A percentile compares a stretch with the other conserved stretches of the same genome.
phyloP scores from a whole-genome alignment of 2,329 filamentous ascomycete genomes.

The Hirsutella minnesotensis region DNA sequence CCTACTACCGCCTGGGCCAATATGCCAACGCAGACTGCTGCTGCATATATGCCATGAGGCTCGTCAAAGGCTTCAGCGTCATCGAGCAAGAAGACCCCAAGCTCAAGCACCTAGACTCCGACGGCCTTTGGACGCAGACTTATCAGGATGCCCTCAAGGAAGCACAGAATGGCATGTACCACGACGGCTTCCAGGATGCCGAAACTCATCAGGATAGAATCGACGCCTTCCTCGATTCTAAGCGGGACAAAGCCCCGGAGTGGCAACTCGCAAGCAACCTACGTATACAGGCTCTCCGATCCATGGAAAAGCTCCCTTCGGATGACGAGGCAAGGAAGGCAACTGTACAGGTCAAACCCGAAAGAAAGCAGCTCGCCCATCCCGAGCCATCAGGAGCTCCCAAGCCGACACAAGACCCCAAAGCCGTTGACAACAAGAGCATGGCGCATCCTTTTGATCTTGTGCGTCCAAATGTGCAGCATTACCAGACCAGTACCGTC shows the following conservation, averaged over 20 bases:
- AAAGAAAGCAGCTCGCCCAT: conserved; percentile 14
- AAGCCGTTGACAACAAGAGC: no score
- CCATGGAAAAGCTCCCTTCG: conserved; percentile 30
- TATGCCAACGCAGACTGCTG: conserved; percentile 68
- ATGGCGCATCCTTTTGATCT: no score
- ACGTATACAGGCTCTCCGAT: conserved; percentile 33
- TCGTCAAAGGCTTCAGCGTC: conserved; percentile 20
- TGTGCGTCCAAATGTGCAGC: conserved; percentile 15
- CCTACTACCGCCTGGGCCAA: conserved; percentile 55
- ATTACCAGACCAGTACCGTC: conserved; percentile 22
- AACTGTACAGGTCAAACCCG: conserved; percentile 20
- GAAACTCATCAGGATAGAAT: no score
- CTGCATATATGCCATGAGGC: conserved; percentile 43
- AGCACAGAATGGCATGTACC: conserved; percentile 18
- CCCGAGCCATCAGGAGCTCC: neutral
- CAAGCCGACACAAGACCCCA: neutral
- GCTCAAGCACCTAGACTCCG: conserved; percentile 22
- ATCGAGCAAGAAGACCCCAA: conserved; percentile 20
- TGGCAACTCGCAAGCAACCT: conserved; percentile 31
- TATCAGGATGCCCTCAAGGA: conserved; percentile 15
- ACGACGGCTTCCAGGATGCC: conserved; percentile 6
- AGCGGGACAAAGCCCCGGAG: conserved; percentile 9
- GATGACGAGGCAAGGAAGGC: conserved; percentile 36
- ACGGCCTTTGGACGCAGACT: conserved; percentile 35
- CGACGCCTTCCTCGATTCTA: neutral